Conservation (phyloP, 176 grass and related monocot species). For the Carex parvula region DNA sequence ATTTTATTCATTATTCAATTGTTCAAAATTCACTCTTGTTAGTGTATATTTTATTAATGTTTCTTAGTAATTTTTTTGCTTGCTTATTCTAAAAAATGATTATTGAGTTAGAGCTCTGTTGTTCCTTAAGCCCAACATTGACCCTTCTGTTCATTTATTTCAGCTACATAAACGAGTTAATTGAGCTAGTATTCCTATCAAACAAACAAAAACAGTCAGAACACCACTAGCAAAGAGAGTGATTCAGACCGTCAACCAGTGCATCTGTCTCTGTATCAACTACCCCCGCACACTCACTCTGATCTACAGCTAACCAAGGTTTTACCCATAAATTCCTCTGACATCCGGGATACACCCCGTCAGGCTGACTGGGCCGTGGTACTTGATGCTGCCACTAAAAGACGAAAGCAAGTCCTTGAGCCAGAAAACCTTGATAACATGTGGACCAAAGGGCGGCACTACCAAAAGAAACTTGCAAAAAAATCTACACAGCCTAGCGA, state of each 20-base stretch:
- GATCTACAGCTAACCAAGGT: constrained; percentile 40
- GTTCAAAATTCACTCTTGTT: neutral
- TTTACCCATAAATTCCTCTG: constrained; percentile 33
- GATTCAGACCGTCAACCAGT: constrained; percentile 38
- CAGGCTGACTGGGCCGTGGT: constrained; percentile 72
- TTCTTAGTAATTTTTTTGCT: neutral
- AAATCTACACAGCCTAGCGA: neutral
- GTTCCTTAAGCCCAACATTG: neutral
- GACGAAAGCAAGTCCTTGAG: constrained; percentile 77
- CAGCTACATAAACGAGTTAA: constrained; percentile 93
- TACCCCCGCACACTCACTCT: constrained; percentile 25
- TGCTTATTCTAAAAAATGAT: neutral
- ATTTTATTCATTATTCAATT: neutral
- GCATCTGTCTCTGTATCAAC: constrained; percentile 16
- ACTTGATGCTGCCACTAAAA: constrained; percentile 91
- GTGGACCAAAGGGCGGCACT: constrained; percentile 97
- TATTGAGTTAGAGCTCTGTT: neutral
- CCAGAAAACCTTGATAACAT: constrained; percentile 99
- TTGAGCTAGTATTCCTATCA: constrained; percentile 58
- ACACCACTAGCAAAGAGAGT: constrained; percentile 36
- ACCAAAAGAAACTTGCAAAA: constrained; percentile 89
- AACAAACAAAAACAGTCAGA: constrained; percentile 41
- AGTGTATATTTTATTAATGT: neutral
- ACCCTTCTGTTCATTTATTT: constrained; percentile 35
- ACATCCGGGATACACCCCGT: constrained; percentile 5